These are phyloP conservation scores for Penicillium freii DNA, from an alignment of 2,329 filamentous ascomycete species.

Conservation along the genomic window DNA sequence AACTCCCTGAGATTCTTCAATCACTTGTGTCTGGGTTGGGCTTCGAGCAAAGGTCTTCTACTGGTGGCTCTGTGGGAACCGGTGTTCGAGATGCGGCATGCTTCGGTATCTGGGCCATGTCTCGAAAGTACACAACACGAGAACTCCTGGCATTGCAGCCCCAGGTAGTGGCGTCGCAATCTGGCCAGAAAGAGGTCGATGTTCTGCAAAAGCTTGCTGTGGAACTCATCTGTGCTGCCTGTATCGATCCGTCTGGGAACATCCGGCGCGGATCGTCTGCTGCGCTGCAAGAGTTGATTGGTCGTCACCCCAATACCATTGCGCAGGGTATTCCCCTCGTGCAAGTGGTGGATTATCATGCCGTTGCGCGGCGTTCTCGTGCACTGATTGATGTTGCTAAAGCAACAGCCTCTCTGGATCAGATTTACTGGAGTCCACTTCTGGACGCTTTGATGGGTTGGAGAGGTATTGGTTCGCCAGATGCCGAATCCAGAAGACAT, in stretches of 20 bases:
- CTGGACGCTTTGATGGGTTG: constrained; percentile 72
- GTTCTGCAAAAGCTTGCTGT: constrained; percentile 76
- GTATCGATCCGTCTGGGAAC: constrained; percentile 86
- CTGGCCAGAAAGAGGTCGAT: constrained; percentile 29
- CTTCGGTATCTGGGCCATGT: constrained; percentile 92
- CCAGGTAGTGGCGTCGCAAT: constrained; percentile 30
- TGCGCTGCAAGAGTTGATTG: constrained; percentile 89
- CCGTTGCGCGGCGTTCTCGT: constrained; percentile 80
- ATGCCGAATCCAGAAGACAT: constrained; percentile 68
- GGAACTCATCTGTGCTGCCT: constrained; percentile 77
- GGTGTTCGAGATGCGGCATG: constrained; percentile 94
- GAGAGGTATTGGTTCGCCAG: constrained; percentile 81
- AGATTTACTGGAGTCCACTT: constrained; percentile 65
- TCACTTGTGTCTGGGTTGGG: constrained; percentile 74
- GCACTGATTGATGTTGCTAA: constrained; percentile 76
- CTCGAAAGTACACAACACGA: constrained; percentile 76
- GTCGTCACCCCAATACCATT: constrained; percentile 84
- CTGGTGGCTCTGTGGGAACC: constrained; percentile 79
- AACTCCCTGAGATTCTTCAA: constrained; percentile 71
- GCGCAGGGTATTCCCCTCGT: constrained; percentile 79
- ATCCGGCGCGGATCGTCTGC: constrained; percentile 90
- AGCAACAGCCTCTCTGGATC: constrained; percentile 64
- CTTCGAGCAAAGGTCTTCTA: constrained; percentile 84
- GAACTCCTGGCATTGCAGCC: constrained; percentile 67
- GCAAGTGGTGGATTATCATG: constrained; percentile 88